Evolutionary conservation across 192 early-diverging fungal genomes (phyloP).

Genomic region (Globomyces pollinis-pini): DNA sequence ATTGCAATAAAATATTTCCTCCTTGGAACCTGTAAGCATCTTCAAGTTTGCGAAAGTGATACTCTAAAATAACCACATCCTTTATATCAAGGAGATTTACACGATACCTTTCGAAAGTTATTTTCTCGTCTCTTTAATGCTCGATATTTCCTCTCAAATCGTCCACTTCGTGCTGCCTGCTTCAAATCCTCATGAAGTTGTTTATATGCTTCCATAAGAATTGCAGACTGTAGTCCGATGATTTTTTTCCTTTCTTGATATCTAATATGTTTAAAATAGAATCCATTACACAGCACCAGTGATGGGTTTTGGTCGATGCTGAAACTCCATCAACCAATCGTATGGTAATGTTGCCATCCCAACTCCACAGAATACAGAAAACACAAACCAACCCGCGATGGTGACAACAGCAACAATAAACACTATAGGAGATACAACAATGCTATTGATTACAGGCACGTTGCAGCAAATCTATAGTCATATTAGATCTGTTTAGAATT

Average conservation of each 20-base stretch:
- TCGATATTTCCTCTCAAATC: slow-evolving; percentile 28
- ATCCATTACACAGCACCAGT: slow-evolving; percentile 30
- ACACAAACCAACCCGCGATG: slow-evolving; percentile 48
- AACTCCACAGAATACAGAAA: slow-evolving; percentile 51
- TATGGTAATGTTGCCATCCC: slow-evolving; percentile 44
- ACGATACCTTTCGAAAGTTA: slow-evolving; percentile 52
- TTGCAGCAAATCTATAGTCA: slow-evolving; percentile 1
- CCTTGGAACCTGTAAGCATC: slow-evolving; percentile 44
- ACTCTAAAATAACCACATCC: slow-evolving; percentile 50
- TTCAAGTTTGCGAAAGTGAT: slow-evolving; percentile 48
- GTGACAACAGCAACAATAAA: slow-evolving; percentile 48
- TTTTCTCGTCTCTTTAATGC: slow-evolving; percentile 38
- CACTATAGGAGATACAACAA: slow-evolving; percentile 40
- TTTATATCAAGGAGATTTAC: slow-evolving; percentile 11
- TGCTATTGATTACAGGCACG: slow-evolving; percentile 18
- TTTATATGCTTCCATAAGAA: slow-evolving; percentile 43
- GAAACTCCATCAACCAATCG: slow-evolving; percentile 45
- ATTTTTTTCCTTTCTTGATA: slow-evolving; percentile 41
- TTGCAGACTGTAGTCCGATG: slow-evolving; percentile 40
- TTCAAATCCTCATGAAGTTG: slow-evolving; percentile 40
- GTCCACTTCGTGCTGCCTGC: slow-evolving; percentile 21
- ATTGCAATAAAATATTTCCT: slow-evolving; percentile 43
- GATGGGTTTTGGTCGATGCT: slow-evolving; percentile 48
- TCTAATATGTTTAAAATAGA: slow-evolving; percentile 13
- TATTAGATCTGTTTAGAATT: not conserved